A percentile compares a stretch with the other conserved stretches of the same genome.
These are phyloP conservation scores for Thelonectria olida DNA, from an alignment of 2,329 filamentous ascomycete genomes.

Conservation along the genomic window DNA sequence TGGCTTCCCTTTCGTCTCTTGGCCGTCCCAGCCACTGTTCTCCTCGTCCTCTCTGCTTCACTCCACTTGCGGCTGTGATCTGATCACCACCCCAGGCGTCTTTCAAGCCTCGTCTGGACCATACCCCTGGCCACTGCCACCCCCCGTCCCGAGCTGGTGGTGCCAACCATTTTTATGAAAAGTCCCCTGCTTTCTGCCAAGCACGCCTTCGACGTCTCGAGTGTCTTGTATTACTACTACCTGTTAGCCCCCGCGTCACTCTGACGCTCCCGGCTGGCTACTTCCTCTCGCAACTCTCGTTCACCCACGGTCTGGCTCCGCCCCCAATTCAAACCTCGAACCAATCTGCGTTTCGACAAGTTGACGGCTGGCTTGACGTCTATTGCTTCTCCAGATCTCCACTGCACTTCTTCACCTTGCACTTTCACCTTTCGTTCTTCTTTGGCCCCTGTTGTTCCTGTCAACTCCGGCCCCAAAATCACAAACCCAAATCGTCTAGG, in stretches of 20 bases:
- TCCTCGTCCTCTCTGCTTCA: slow-evolving; percentile 3
- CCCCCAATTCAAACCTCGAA: slow-evolving; percentile 17
- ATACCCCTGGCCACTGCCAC: slow-evolving; percentile 11
- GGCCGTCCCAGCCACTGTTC: background rate
- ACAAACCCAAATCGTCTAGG: slow-evolving; percentile 2
- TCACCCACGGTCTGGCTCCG: slow-evolving; percentile 9
- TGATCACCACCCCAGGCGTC: slow-evolving; percentile 6
- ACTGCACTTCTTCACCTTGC: background rate
- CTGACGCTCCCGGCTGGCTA: slow-evolving; percentile 16
- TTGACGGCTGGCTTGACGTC: slow-evolving; percentile 8
- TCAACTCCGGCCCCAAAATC: background rate
- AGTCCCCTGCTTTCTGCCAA: slow-evolving; percentile 14
- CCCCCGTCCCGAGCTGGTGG: slow-evolving; percentile 19
- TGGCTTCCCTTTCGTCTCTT: background rate
- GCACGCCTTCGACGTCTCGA: slow-evolving; percentile 19
- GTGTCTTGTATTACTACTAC: slow-evolving; percentile 18
- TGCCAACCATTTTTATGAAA: slow-evolving; percentile 17
- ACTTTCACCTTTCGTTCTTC: background rate
- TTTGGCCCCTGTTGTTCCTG: background rate
- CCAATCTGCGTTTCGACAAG: slow-evolving; percentile 8
- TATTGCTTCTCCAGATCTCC: slow-evolving; percentile 1
- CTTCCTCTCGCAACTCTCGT: slow-evolving; percentile 8
- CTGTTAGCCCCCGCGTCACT: slow-evolving; percentile 18
- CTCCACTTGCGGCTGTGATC: slow-evolving; percentile 16
- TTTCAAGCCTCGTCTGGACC: slow-evolving; percentile 5